Base-by-base conservation (phyloP, 2,329 filamentous ascomycete genomes). In the Penicillium italicum region DNA sequence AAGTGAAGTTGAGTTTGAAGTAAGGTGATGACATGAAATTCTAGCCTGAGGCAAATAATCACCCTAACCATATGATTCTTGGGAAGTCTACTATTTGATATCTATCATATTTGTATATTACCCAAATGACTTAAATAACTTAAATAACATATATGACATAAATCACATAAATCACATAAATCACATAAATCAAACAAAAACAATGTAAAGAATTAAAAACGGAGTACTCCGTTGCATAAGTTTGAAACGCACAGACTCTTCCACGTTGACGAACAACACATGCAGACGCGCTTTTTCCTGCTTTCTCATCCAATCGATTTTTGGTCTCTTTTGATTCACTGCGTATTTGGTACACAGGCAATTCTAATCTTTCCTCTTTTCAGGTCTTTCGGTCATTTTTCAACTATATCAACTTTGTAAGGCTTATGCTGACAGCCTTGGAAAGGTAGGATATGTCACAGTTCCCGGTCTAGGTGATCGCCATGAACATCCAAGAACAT, bases 291-390 rank as follows among this genome's bases (percentile, higher is more conserved):
- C 44, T 49, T 53, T 49, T 49, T 31, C 46, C 48, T 49, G 37
- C 31, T 33, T 49, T 24, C 36, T 41, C 30, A 56, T 38, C 62
- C 62, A 62, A 63, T 64, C 58, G 43, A 55, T 64, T 49, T 56
- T 36, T 4, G 2, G 8, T n/a, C n/a, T 11, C n/a, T 36, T 7
- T 9, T 28, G 24, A 16, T 45, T 45, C 18, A 33, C 24, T 3
- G 5, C 5, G 24, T 24, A 24, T 5, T 3, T 3, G 5, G 24
- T 24, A 24, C 24, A 24, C 24, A 24, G n/a, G 33, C 33, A 18
- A 28, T 42, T 42, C 40, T n/a, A 10, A 26, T 16, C 5, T 42
- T 42, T 42, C 22, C 40, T 22, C 40, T 26, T 41, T n/a, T 26
- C 22, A 26, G 38, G 9, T 42, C 40, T n/a, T 4, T 16, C 24